Evolutionary conservation across 768 basidiomycete genomes (phyloP).

Genomic region (Mycena vulgaris): DNA sequence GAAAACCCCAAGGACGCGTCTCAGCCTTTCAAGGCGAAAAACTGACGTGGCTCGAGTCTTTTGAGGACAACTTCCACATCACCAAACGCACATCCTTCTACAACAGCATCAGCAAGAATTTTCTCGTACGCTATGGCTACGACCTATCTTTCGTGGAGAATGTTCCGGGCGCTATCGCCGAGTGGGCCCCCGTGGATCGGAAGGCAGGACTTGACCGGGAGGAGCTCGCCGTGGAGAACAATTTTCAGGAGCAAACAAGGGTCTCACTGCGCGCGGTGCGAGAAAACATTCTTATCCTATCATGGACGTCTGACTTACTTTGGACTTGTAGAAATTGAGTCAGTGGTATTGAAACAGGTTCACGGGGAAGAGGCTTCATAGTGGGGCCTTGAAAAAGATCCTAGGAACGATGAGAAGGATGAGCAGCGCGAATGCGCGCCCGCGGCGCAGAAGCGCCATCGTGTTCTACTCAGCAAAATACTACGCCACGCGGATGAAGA

Average conservation of each 20-base stretch:
- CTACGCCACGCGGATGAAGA: not conserved
- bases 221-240: not conserved
- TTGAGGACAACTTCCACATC: not conserved
- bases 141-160: not conserved
- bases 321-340: not conserved
- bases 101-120: not conserved
- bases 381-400: not conserved
- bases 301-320: not conserved
- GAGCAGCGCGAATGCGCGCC: not conserved
- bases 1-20: not conserved
- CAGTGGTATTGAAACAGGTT: not conserved
- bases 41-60: not conserved
- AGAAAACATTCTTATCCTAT: not conserved
- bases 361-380: not conserved
- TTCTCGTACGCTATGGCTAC: not conserved
- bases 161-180: not conserved
- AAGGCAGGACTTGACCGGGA: not conserved
- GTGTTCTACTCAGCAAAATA: not conserved
- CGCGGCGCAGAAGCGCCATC: not conserved
- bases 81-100: constrained; percentile 3
- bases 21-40: not conserved
- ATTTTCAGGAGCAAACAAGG: not conserved
- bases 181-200: not conserved
- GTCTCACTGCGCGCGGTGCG: not conserved
- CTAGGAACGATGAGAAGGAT: not conserved